Evolutionary conservation across 1,139 yeast species (phyloP).

Genomic region (Zygoascus sp.): DNA sequence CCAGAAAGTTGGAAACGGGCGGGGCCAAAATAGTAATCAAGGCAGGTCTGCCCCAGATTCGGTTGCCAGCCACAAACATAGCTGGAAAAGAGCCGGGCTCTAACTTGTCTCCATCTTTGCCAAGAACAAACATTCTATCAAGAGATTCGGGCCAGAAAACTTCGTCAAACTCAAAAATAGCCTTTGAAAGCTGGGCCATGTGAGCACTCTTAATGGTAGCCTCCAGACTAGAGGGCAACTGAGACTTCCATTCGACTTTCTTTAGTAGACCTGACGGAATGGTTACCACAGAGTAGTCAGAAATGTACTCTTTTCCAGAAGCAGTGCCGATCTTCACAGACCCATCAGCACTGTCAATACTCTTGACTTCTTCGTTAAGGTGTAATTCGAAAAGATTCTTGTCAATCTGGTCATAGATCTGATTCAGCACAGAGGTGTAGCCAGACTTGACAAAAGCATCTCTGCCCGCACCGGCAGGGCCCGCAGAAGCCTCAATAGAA

Average conservation of each 20-base stretch:
- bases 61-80: conserved; percentile 42
- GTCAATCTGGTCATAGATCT: conserved; percentile 18
- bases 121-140: conserved; percentile 46
- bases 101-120: conserved; percentile 22
- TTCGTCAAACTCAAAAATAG: conserved; percentile 62
- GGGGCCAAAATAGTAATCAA: conserved; percentile 63
- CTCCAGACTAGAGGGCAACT: conserved; percentile 46
- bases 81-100: conserved; percentile 44
- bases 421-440: conserved; percentile 33
- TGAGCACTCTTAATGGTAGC: conserved; percentile 49
- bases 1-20: conserved; percentile 53
- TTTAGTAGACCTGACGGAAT: conserved; percentile 65
- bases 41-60: conserved; percentile 41
- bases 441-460: conserved; percentile 63
- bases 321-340: conserved; percentile 27
- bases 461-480: conserved; percentile 66
- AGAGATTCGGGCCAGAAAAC: conserved; percentile 57
- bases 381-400: conserved; percentile 29
- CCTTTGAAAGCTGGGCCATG: conserved; percentile 74
- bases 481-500: conserved; percentile 60
- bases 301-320: conserved; percentile 26
- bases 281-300: conserved; percentile 57
- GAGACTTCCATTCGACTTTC: conserved; percentile 47
- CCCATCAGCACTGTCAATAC: conserved; percentile 32
- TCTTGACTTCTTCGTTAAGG: conserved; percentile 44